Conservation (phyloP, 768 basidiomycete genomes). For the Lactarius trivialis region DNA sequence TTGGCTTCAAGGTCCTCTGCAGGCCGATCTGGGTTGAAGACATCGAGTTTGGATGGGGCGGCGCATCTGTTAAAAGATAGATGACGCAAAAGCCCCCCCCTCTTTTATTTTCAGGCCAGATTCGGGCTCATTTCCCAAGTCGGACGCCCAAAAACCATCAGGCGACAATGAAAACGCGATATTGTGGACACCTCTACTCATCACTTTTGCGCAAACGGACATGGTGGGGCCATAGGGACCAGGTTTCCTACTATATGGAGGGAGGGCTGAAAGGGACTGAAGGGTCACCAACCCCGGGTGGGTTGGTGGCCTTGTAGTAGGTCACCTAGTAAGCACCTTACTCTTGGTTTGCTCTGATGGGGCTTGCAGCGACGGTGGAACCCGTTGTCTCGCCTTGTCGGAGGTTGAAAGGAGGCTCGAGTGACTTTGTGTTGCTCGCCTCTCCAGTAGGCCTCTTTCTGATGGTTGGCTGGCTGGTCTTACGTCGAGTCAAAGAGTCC, state of each 20-base stretch:
- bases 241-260: constrained; percentile 30
- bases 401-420: constrained; percentile 11
- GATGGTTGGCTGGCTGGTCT: constrained; percentile 7
- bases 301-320: neutral
- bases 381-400: too few species aligned
- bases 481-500: constrained; percentile 6
- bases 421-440: neutral
- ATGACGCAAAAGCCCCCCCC: too few species aligned
- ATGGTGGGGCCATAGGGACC: constrained; percentile 27
- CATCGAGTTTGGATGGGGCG: too few species aligned
- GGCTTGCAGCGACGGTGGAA: too few species aligned
- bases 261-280: constrained; percentile 26
- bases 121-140: neutral
- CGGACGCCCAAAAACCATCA: constrained; percentile 1
- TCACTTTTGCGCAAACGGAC: constrained; percentile 25
- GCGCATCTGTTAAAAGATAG: too few species aligned
- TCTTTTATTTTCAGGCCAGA: too few species aligned
- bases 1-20: too few species aligned
- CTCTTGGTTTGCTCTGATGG: too few species aligned
- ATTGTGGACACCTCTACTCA: constrained; percentile 31
- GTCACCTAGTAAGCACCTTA: neutral
- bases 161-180: constrained; percentile 25
- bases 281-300: neutral
- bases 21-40: too few species aligned
- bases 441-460: constrained; percentile 10